These are phyloP conservation scores for Solanum chilense DNA, from an alignment of 257 asterid species.

Conservation along the genomic window DNA sequence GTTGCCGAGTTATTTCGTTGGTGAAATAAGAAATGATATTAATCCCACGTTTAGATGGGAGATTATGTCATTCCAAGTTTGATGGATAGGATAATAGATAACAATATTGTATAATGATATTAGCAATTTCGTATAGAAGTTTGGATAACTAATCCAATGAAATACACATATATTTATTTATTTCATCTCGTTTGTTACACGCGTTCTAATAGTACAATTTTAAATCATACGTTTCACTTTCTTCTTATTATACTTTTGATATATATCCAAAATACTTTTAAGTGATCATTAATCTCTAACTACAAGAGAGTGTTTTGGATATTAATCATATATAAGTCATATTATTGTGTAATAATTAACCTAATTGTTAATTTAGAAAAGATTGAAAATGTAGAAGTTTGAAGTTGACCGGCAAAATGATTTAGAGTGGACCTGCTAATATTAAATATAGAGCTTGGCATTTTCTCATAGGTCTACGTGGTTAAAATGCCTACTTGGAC, in stretches of 20 bases:
- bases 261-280: background rate
- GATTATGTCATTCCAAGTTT: background rate
- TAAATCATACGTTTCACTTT: background rate
- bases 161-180: no score
- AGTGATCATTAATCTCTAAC: background rate
- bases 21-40: no score
- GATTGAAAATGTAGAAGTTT: background rate
- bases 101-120: no score
- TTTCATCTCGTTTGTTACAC: accelerated
- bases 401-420: background rate
- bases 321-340: no score
- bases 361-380: background rate
- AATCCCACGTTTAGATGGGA: background rate
- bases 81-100: background rate
- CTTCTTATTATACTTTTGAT: no score
- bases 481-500: background rate
- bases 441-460: background rate
- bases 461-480: background rate
- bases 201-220: no score
- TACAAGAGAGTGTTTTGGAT: background rate
- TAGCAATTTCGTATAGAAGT: background rate
- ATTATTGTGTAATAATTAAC: background rate
- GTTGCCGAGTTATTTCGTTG: background rate
- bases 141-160: background rate
- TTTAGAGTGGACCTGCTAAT: background rate